Evolutionary conservation across 306 rosid genomes (phyloP).

Genomic region (Hippophae gyantsensis): DNA sequence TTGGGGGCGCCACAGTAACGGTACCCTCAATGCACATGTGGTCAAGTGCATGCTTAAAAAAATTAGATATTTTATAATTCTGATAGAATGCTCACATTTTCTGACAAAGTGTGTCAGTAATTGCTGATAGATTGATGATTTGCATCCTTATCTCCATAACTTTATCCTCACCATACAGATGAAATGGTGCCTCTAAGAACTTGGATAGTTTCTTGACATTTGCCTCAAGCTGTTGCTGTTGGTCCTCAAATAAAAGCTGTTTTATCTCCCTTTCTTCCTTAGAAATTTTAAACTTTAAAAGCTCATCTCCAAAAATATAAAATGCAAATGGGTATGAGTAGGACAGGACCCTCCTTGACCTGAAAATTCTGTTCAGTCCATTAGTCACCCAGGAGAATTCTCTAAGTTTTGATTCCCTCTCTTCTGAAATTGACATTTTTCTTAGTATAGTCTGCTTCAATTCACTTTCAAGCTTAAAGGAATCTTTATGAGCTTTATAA

Average conservation of each 20-base stretch:
- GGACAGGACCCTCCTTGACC: conserved; percentile 93
- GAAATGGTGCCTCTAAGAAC: conserved; percentile 72
- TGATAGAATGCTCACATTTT: conserved; percentile 49
- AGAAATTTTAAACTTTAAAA: conserved; percentile 73
- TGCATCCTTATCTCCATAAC: conserved; percentile 63
- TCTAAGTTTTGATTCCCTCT: conserved; percentile 44
- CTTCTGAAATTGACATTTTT: conserved; percentile 59
- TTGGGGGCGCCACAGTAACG: no score
- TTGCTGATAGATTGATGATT: conserved; percentile 55
- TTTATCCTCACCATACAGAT: conserved; percentile 41
- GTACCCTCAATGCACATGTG: no score
- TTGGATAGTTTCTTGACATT: conserved; percentile 87
- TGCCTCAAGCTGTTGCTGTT: conserved; percentile 92
- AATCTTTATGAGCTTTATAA: conserved; percentile 95
- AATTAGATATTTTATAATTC: not conserved
- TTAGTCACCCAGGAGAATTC: conserved; percentile 85
- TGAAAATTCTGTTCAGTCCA: conserved; percentile 75
- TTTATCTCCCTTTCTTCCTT: conserved; percentile 58
- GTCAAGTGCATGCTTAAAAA: not conserved
- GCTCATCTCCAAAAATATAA: conserved; percentile 93
- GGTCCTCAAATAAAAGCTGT: conserved; percentile 91
- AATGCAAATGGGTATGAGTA: conserved; percentile 95
- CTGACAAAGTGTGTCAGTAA: conserved; percentile 63
- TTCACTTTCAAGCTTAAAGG: conserved; percentile 80
- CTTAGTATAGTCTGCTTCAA: conserved; percentile 53